Evolutionary conservation across 2,329 filamentous ascomycete species (phyloP).

Genomic region (Fusarium keratoplasticum): DNA sequence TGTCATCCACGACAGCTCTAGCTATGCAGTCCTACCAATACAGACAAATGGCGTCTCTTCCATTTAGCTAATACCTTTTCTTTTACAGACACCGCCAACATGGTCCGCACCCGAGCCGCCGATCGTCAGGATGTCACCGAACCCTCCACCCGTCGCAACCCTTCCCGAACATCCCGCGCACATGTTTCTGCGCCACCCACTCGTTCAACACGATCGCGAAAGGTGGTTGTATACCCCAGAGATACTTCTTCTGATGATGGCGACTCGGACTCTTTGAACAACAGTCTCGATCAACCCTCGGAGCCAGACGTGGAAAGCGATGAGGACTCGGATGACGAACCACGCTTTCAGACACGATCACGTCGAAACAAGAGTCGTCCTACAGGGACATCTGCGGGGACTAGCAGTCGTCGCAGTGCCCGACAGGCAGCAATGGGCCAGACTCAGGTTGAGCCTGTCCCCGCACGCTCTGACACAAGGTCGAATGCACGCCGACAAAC

Average conservation of each 20-base stretch:
- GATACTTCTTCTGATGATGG: constrained; percentile 27
- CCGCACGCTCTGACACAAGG: background rate
- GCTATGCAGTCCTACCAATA: background rate
- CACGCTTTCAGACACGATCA: constrained; percentile 9
- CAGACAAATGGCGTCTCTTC: too few species aligned
- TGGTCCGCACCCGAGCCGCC: constrained; percentile 47
- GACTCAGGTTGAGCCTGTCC: background rate
- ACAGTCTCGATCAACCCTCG: constrained; percentile 7
- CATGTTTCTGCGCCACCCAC: constrained; percentile 16
- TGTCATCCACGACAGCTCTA: background rate
- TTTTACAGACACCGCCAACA: constrained; percentile 23
- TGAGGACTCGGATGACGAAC: constrained; percentile 5
- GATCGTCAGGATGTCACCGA: constrained; percentile 20
- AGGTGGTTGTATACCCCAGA: constrained; percentile 8
- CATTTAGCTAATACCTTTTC: constrained; percentile 15
- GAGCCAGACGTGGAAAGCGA: constrained; percentile 29
- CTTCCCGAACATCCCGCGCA: constrained; percentile 30
- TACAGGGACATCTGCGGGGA: background rate
- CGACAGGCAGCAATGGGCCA: constrained; percentile 24
- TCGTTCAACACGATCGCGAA: constrained; percentile 32
- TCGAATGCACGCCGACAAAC: constrained; percentile 3
- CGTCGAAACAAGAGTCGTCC: constrained; percentile 3
- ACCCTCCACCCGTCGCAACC: constrained; percentile 38
- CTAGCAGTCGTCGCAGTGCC: constrained; percentile 21
- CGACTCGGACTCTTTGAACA: constrained; percentile 20